phyloP scores from a whole-genome alignment of 1,284 basidiomycete species.

The Exsudoporus floridanus region DNA sequence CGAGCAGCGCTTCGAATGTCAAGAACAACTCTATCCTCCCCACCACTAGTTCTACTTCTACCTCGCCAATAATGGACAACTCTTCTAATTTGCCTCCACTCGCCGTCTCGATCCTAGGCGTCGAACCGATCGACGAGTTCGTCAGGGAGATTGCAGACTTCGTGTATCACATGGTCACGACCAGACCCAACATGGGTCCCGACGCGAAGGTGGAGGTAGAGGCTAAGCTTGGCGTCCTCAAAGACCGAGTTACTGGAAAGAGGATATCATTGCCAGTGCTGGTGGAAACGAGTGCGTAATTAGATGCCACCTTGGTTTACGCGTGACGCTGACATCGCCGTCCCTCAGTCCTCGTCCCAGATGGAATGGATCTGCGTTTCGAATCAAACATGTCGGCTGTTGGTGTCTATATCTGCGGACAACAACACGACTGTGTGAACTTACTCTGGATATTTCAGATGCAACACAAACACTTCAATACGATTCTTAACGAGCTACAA shows the following conservation, averaged over 20 bases:
- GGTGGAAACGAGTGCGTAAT: slow-evolving; percentile 81
- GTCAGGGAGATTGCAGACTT: slow-evolving; percentile 91
- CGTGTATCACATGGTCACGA: slow-evolving; percentile 68
- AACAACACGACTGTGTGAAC: neutral
- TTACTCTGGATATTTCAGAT: slow-evolving; percentile 44
- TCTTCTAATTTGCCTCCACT: slow-evolving; percentile 55
- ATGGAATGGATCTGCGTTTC: slow-evolving; percentile 66
- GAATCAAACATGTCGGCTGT: slow-evolving; percentile 91
- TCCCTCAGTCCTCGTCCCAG: slow-evolving; percentile 50
- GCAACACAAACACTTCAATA: slow-evolving; percentile 87
- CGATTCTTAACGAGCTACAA: slow-evolving; percentile 78
- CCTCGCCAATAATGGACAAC: slow-evolving; percentile 28
- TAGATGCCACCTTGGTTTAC: neutral
- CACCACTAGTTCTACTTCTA: slow-evolving; percentile 11
- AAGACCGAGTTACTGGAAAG: slow-evolving; percentile 55
- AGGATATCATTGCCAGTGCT: slow-evolving; percentile 73
- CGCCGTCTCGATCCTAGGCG: slow-evolving; percentile 86
- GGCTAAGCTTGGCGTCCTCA: slow-evolving; percentile 87
- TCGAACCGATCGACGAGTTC: slow-evolving; percentile 94
- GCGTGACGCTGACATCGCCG: slow-evolving; percentile 4
- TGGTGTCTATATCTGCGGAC: slow-evolving; percentile 37
- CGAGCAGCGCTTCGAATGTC: slow-evolving; percentile 21
- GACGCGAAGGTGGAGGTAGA: slow-evolving; percentile 75
- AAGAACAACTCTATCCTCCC: slow-evolving; percentile 15
- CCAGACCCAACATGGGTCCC: slow-evolving; percentile 47